Base-by-base conservation (phyloP, 1,284 basidiomycete species). In the Leccinum huronense region DNA sequence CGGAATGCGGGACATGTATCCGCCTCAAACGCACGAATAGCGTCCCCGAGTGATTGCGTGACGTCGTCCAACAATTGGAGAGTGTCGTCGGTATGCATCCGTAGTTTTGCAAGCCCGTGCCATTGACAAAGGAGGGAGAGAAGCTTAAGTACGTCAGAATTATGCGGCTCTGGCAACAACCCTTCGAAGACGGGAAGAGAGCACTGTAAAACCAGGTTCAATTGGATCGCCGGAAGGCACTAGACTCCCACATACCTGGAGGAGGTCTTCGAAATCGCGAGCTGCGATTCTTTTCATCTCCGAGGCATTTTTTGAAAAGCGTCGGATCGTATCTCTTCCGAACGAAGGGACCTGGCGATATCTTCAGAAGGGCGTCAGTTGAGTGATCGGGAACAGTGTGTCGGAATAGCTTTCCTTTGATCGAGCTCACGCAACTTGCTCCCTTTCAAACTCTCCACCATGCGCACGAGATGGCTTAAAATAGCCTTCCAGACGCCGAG, bases 181-280 rank as follows among this genome's bases (percentile, higher is more conserved):
- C 23, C 23, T 23, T 23, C 23, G 23, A 23, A 23, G 23, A 23
- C 23, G 23, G 23, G 23, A 23, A 23, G 23, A 23, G 23, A 23
- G 40, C 23, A 31, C 31, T 31, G 31, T 40, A 14, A 16, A 34
- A 38, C 38, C 19, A 3, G 14, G 40, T n/a, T 42, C 40, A 42
- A n/a, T 42, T 42, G 40, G 14, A 14, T 42, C 13, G 13, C 13
- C 31, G 40, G 6, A 14, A 4, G 40, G 13, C 23, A 42, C 40
- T 16, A 3, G 40, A 42, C 16, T 42, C 16, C 40, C 16, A 16
- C n/a, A 42, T 42, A 42, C 40, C 40, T 42, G 40, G 40, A 42
- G 40, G 40, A 74, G 61, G 55, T 75, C 73, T 56, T 75, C 69
- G 58, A 65, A 75, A 60, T 75, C 69, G 0, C 66, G 60, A 42